phyloP scores from a whole-genome alignment of 2,329 filamentous ascomycete genomes.

The Emmonsiellopsis sp. region DNA sequence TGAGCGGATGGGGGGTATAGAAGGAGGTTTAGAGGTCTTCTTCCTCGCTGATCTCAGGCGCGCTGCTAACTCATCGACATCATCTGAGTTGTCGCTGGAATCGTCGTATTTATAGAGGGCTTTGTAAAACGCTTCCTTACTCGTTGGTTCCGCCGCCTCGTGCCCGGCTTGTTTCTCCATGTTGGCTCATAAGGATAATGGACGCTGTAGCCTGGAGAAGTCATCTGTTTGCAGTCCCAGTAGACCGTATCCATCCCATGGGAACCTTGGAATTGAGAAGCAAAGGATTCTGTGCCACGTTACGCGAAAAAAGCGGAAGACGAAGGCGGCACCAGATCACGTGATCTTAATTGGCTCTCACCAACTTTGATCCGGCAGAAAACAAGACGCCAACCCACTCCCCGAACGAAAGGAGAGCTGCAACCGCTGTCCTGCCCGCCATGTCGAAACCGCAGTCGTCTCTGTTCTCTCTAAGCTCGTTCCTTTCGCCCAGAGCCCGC shows the following conservation, averaged over 20 bases:
- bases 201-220: background rate
- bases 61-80: conserved; percentile 13
- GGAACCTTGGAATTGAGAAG: no score
- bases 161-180: background rate
- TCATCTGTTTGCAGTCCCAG: background rate
- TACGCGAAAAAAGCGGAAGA: conserved; percentile 7
- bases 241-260: no score
- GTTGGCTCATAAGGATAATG: background rate
- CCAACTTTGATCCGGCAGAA: background rate
- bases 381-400: background rate
- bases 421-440: background rate
- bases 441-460: background rate
- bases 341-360: conserved; percentile 11
- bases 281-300: no score
- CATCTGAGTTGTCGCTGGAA: conserved; percentile 17
- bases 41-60: conserved; percentile 8
- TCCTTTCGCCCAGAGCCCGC: conserved; percentile 16
- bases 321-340: conserved; percentile 28
- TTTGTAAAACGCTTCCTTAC: conserved; percentile 27
- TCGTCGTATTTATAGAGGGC: conserved; percentile 25
- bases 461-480: background rate
- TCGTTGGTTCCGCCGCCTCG: conserved; percentile 1
- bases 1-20: background rate
- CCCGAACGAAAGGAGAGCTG: background rate
- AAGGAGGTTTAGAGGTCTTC: background rate